Base-by-base conservation (phyloP, 495 filamentous ascomycete species). In the Aspergillus baeticus region DNA sequence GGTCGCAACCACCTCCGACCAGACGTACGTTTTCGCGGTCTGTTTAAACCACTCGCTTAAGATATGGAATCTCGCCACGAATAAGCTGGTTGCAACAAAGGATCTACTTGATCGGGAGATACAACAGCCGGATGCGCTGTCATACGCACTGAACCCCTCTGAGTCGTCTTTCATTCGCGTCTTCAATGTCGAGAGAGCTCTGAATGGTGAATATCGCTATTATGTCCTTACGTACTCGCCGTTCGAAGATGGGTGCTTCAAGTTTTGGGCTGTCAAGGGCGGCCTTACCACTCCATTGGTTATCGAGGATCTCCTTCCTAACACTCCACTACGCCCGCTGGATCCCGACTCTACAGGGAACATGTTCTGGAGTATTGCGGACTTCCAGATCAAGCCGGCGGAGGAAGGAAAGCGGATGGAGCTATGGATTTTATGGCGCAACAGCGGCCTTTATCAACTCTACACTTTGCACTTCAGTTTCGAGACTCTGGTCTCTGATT, bases 351-450 rank as follows among this genome's bases (percentile, higher is more conserved):
- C 72, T 48, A 87, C 78, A 55, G 88, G 87, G 46, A 85, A 86
- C 51, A 88, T 91, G 62, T 84, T 89, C 57, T 99, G 87, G 95
- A 94, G 82, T 54, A 76, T 96, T 57, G 87, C 88, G 11, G 90
- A 96, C 60, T 98, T 97, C 68, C 80, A 84, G 54, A 68, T 96
- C 23, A 82, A 80, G 35, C 66, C 81, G 1, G 71, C 71, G 26
- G 69, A 75, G 38, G 74, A 75, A 67, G 77, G 70, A 63, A 82
- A 61, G 60, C 74, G 68, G 15, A 82, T 85, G 57, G 83, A 91
- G 64, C 52, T 93, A 4, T 99, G 94, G 94, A 80, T 92, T 11
- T 72, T 94, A 38, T 93, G 90, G 91, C 87, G 92, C 74, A 86
- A 89, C 71, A 87, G 94, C 65, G 81, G 87, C 61, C 80, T 87